phyloP scores from a whole-genome alignment of 177 flowering plant genomes.

The Tripterygium wilfordii region DNA sequence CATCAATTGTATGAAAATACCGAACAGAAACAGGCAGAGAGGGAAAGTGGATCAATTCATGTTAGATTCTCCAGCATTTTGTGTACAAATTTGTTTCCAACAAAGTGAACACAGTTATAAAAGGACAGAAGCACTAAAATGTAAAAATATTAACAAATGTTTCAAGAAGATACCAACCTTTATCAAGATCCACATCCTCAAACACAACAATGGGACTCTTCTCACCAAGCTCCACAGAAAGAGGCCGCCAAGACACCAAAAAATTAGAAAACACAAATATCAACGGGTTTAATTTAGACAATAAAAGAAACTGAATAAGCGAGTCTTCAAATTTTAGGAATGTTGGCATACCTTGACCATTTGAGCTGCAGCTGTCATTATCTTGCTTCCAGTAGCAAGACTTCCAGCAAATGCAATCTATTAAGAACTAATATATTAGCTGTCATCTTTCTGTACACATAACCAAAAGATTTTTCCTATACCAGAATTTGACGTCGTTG shows the following conservation, averaged over 20 bases:
- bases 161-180: slow-evolving; percentile 48
- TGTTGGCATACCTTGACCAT: slow-evolving; percentile 58
- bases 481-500: too few relatives aligned
- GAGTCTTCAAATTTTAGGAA: too few relatives aligned
- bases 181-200: slow-evolving; percentile 92
- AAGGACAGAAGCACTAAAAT: not conserved
- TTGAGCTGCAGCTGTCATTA: slow-evolving; percentile 91
- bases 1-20: too few relatives aligned
- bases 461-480: too few relatives aligned
- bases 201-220: slow-evolving; percentile 95
- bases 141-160: not conserved
- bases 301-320: too few relatives aligned
- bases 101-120: too few relatives aligned
- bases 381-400: slow-evolving; percentile 72
- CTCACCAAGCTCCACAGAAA: slow-evolving; percentile 95
- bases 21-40: too few relatives aligned
- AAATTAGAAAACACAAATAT: too few relatives aligned
- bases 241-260: slow-evolving; percentile 76
- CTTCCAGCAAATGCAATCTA: slow-evolving; percentile 99
- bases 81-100: not conserved
- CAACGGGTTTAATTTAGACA: too few relatives aligned
- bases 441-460: too few relatives aligned
- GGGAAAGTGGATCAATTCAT: too few relatives aligned
- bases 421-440: slow-evolving; percentile 4
- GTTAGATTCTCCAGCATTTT: not conserved